Conservation (phyloP, 495 filamentous ascomycete species). For the Articulospora tetracladia region DNA sequence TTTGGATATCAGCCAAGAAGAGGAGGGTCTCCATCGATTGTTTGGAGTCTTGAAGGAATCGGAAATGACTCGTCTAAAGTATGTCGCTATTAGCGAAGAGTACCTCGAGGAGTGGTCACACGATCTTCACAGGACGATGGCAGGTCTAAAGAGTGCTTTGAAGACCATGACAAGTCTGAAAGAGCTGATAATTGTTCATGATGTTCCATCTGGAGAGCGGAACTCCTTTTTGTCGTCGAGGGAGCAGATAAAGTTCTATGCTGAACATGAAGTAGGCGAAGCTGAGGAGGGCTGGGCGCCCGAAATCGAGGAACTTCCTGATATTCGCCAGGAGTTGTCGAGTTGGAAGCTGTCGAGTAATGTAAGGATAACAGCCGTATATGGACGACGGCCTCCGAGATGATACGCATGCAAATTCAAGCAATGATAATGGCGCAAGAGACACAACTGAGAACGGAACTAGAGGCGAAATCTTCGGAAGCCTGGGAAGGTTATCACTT, state of each 20-base stretch:
- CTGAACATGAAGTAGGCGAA: background rate
- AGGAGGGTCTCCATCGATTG: background rate
- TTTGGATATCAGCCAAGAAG: background rate
- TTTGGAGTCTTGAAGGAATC: background rate
- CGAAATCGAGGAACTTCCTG: conserved; percentile 11
- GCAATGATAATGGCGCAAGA: no score
- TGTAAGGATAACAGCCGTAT: conserved; percentile 6
- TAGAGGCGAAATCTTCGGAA: no score
- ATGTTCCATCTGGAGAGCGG: background rate
- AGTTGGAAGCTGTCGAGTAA: conserved; percentile 4
- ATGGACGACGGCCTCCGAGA: conserved; percentile 5
- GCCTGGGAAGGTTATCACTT: no score
- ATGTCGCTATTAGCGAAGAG: conserved; percentile 5
- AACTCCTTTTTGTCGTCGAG: background rate
- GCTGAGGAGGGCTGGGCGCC: background rate
- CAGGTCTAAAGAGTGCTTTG: conserved; percentile 2
- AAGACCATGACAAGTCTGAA: conserved; percentile 3
- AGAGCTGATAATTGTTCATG: conserved; percentile 4
- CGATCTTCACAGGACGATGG: background rate
- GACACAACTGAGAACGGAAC: no score
- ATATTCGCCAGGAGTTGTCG: conserved; percentile 3
- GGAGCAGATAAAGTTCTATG: conserved; percentile 5
- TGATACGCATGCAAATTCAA: no score
- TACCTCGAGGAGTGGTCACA: conserved; percentile 4
- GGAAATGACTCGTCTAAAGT: conserved; percentile 1